phyloP scores from a whole-genome alignment of 306 rosid genomes.

The Pyrus betulifolia region DNA sequence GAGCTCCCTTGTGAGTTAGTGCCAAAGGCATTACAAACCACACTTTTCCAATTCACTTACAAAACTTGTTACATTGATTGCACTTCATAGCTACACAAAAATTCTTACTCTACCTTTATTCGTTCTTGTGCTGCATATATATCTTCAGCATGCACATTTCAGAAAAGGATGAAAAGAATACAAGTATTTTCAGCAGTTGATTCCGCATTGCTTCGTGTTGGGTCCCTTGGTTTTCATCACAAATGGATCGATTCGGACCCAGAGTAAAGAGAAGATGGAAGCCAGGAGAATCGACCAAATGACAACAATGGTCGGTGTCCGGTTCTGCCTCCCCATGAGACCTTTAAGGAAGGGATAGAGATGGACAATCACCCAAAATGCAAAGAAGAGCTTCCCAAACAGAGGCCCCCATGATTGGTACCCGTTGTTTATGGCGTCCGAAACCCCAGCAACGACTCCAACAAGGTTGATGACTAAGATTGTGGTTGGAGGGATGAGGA shows the following conservation, averaged over 20 bases:
- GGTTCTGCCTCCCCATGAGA: slow-evolving; percentile 91
- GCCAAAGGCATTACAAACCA: slow-evolving; percentile 11
- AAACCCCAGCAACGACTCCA: slow-evolving; percentile 91
- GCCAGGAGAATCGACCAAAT: slow-evolving; percentile 95
- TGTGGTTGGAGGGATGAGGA: slow-evolving; percentile 89
- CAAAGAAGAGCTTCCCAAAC: slow-evolving; percentile 90
- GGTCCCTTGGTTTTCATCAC: slow-evolving; percentile 89
- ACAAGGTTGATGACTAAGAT: slow-evolving; percentile 79
- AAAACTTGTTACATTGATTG: slow-evolving; percentile 40
- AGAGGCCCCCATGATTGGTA: slow-evolving; percentile 96
- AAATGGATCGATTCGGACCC: slow-evolving; percentile 95
- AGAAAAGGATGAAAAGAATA: slow-evolving; percentile 19
- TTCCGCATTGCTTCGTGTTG: slow-evolving; percentile 70
- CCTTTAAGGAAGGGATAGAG: slow-evolving; percentile 97
- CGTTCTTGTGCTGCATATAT: slow-evolving; percentile 31
- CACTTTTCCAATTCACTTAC: neutral
- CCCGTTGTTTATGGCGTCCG: slow-evolving; percentile 95
- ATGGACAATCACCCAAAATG: slow-evolving; percentile 96
- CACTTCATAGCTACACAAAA: slow-evolving; percentile 43
- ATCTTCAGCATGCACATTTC: slow-evolving; percentile 34
- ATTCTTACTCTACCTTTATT: slow-evolving; percentile 42
- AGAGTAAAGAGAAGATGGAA: slow-evolving; percentile 87
- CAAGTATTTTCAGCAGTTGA: slow-evolving; percentile 57
- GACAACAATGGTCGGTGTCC: slow-evolving; percentile 92
- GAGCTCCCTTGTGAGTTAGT: slow-evolving; percentile 15